Evolutionary conservation across 345 rosid species (phyloP), one percentile per base, ranked within the genome.

Genomic region (Viola odorata): DNA sequence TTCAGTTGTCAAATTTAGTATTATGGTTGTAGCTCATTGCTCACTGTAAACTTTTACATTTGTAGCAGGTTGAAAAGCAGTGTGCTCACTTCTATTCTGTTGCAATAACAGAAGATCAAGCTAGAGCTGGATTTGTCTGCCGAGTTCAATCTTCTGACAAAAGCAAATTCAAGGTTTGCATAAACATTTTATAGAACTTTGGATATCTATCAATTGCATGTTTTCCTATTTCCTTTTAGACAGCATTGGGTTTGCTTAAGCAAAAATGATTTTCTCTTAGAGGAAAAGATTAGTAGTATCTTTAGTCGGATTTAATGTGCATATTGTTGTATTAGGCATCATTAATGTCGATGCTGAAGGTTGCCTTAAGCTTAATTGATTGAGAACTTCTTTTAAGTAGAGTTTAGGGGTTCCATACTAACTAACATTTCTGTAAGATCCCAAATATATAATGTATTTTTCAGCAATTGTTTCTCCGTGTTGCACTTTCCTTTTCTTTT

Each of bases 71-170:
- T 75, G 99, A 95, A 64, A 95, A 82, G 82, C 99, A 95, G 79
- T 77, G 97, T 77, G 99, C 96, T 72, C 97, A 91, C 78, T 95
- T 91, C 77, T 95, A 86, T 77, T 88, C 95, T 71, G 82, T 95
- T 75, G 74, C 71, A 54, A 75, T 95, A 75, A 82, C 92, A 64
- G 91, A 90, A 77, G 96, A 95, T 77, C 96, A 88, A 75, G 97
- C 87, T 64, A 79, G 64, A n/a, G 79, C 84, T 69, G 99, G 99
- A 50, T 70, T 95, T 63, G 96, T 88, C 17, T 91, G 95, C 67
- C 89, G 83, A 62, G 99, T 88, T 45, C 89, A 91, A 74, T 95
- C 99, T 65, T 78, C 86, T 23, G 96, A 88, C 75, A 95, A 79
- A 81, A 95, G 99, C 95, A 95, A 95, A 77, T 91, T 95, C 79